phyloP scores from a whole-genome alignment of 2,329 filamentous ascomycete genomes.

The Scortechinia acanthostroma region DNA sequence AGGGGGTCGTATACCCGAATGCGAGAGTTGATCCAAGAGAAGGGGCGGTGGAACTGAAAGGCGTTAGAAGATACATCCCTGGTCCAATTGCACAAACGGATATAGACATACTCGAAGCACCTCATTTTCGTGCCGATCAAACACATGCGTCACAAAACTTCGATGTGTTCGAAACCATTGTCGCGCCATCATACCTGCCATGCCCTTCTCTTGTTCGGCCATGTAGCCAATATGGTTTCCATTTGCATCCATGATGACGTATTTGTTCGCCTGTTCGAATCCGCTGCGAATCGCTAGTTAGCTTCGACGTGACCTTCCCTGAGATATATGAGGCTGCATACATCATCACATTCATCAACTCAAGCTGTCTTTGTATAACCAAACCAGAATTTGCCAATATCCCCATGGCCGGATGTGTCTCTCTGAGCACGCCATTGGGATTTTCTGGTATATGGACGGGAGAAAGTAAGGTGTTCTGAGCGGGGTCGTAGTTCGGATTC shows the following conservation, averaged over 20 bases:
- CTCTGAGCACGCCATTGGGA: constrained; percentile 46
- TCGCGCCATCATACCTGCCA: constrained; percentile 44
- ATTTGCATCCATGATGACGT: constrained; percentile 56
- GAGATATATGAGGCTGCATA: constrained; percentile 11
- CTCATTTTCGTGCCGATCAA: constrained; percentile 51
- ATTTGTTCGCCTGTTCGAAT: constrained; percentile 61
- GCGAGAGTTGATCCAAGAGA: constrained; percentile 53
- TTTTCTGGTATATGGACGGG: constrained; percentile 57
- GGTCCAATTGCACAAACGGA: neutral
- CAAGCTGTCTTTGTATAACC: constrained; percentile 54
- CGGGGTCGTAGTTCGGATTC: constrained; percentile 30
- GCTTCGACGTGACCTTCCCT: neutral
- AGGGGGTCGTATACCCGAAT: constrained; percentile 48
- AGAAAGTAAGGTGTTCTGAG: constrained; percentile 41
- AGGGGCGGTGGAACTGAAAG: constrained; percentile 48
- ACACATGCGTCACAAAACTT: constrained; percentile 58
- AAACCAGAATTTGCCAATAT: constrained; percentile 54
- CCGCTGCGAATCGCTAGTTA: constrained; percentile 23
- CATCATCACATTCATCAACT: constrained; percentile 60
- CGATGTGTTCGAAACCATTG: constrained; percentile 56
- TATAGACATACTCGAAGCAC: constrained; percentile 35
- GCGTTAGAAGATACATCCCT: constrained; percentile 3
- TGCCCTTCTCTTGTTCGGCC: constrained; percentile 52
- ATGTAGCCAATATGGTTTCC: constrained; percentile 59
- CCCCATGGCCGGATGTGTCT: constrained; percentile 45